A percentile compares a stretch with the other conserved stretches of the same genome.
phyloP scores from a whole-genome alignment of 495 filamentous ascomycete species.

The Evernia prunastri region DNA sequence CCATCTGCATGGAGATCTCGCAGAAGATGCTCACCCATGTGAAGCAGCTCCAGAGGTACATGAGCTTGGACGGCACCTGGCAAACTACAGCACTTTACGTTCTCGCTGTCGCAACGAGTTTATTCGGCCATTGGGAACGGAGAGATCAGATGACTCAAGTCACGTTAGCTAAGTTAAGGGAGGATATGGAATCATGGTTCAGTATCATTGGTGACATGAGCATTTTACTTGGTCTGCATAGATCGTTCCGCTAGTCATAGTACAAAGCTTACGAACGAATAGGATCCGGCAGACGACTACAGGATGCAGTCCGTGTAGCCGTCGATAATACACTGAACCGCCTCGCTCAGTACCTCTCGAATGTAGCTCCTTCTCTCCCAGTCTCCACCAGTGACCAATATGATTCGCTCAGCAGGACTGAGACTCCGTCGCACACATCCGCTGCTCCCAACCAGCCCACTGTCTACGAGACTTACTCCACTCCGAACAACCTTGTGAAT shows the following conservation, averaged over 20 bases:
- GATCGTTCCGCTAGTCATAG: neutral
- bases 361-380: conserved; percentile 15
- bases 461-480: conserved; percentile 9
- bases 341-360: conserved; percentile 29
- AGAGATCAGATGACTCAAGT: conserved; percentile 47
- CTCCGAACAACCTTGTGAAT: neutral
- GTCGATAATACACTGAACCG: conserved; percentile 28
- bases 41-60: conserved; percentile 50
- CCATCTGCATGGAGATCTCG: conserved; percentile 60
- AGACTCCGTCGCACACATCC: conserved; percentile 11
- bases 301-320: conserved; percentile 30
- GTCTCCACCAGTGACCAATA: conserved; percentile 14
- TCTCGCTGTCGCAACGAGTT: conserved; percentile 62
- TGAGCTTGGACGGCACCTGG: conserved; percentile 78
- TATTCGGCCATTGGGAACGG: conserved; percentile 64
- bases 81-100: conserved; percentile 64
- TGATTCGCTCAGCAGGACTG: neutral
- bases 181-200: conserved; percentile 65
- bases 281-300: conserved; percentile 38
- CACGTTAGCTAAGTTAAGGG: conserved; percentile 50
- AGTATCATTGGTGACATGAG: conserved; percentile 60
- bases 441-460: conserved; percentile 3
- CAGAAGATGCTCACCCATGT: conserved; percentile 56
- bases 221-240: conserved; percentile 50
- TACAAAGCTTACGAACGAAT: conserved; percentile 15